Conservation (phyloP, 805 yeast genomes). For the Pichia kluyveri region DNA sequence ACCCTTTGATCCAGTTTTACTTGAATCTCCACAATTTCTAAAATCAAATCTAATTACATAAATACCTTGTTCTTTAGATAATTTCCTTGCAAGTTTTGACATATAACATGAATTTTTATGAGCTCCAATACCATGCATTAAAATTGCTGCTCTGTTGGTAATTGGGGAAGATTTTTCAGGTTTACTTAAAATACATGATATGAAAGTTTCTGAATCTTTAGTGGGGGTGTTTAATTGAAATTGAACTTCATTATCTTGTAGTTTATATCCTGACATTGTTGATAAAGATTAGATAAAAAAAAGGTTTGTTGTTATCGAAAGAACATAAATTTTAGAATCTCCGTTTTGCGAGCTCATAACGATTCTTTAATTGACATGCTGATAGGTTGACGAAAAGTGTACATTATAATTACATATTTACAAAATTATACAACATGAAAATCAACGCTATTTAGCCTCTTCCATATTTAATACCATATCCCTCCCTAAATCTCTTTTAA, state of each 20-base stretch:
- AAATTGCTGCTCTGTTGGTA: slow-evolving; percentile 33
- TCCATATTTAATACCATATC: not conserved
- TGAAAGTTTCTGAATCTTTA: slow-evolving; percentile 1
- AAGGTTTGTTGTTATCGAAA: no score
- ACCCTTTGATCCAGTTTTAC: slow-evolving; percentile 41
- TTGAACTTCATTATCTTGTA: slow-evolving; percentile 11
- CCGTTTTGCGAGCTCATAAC: no score
- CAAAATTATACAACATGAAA: not conserved
- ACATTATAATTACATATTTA: not conserved
- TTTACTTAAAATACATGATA: slow-evolving; percentile 15
- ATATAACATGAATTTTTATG: slow-evolving; percentile 77
- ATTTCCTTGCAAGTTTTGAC: slow-evolving; percentile 44
- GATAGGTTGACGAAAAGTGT: no score
- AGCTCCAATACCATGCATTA: slow-evolving; percentile 82
- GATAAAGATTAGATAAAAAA: no score
- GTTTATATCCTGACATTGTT: slow-evolving; percentile 8
- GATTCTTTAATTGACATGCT: no score
- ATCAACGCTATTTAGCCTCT: not conserved
- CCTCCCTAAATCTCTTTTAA: slow-evolving; percentile 3
- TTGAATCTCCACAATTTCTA: slow-evolving; percentile 74
- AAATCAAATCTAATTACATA: slow-evolving; percentile 74
- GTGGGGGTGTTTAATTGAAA: slow-evolving; percentile 10
- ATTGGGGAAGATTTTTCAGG: slow-evolving; percentile 13
- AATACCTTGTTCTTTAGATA: slow-evolving; percentile 53
- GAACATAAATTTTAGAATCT: no score